Evolutionary conservation across 495 filamentous ascomycete genomes (phyloP).

Genomic region (Arthonia radiata): DNA sequence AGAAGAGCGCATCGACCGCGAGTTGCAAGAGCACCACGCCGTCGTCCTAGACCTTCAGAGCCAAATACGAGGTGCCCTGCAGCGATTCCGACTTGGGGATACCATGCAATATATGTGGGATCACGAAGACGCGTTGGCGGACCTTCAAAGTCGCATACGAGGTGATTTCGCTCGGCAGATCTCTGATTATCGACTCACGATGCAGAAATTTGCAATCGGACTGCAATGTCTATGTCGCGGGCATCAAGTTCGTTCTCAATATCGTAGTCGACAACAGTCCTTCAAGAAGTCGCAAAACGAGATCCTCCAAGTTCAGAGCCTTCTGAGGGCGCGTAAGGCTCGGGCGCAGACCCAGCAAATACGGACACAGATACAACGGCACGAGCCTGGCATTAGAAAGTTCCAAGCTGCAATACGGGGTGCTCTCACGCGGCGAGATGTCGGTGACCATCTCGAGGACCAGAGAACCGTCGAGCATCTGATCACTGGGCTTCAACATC

Average conservation of each 20-base stretch:
- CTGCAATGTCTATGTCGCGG: slow-evolving; percentile 64
- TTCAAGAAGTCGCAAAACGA: slow-evolving; percentile 48
- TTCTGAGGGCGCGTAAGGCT: slow-evolving; percentile 53
- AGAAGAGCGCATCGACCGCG: slow-evolving; percentile 67
- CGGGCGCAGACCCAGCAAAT: slow-evolving; percentile 40
- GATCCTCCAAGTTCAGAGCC: slow-evolving; percentile 58
- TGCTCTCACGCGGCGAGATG: slow-evolving; percentile 12
- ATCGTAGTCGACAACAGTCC: slow-evolving; percentile 35
- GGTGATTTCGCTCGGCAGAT: slow-evolving; percentile 61
- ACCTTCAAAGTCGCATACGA: slow-evolving; percentile 63
- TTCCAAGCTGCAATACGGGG: slow-evolving; percentile 25
- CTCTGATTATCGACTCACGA: slow-evolving; percentile 49
- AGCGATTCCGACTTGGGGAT: slow-evolving; percentile 52
- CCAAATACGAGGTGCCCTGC: slow-evolving; percentile 58
- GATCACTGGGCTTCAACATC: too few species aligned
- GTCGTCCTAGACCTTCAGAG: slow-evolving; percentile 60
- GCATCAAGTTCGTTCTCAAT: slow-evolving; percentile 47
- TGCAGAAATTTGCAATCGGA: slow-evolving; percentile 46
- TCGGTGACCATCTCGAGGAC: slow-evolving; percentile 13
- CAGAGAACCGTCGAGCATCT: too few species aligned
- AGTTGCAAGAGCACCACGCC: slow-evolving; percentile 49
- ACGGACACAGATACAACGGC: slow-evolving; percentile 27
- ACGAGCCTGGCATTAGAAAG: slow-evolving; percentile 25
- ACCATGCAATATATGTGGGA: slow-evolving; percentile 86
- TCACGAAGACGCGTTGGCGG: slow-evolving; percentile 46